Base-by-base conservation (phyloP, 2,329 filamentous ascomycete species). In the Neofusicoccum parvum region DNA sequence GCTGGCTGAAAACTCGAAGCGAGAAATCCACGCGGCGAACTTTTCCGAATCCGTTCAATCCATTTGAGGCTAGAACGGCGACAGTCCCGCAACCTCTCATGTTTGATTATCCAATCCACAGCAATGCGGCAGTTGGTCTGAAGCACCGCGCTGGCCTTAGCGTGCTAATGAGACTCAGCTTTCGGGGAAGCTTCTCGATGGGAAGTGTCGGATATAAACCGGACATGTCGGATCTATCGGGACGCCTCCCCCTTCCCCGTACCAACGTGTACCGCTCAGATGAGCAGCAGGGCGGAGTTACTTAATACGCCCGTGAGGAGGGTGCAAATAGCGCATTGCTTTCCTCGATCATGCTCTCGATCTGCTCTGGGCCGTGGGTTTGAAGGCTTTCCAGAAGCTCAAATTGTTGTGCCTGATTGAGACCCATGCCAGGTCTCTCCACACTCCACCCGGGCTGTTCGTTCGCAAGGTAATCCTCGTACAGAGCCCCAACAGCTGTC, bases 331-430 rank as follows among this genome's bases (percentile, higher is more conserved):
- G 48, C 15, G 53, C 56, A 37, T 62, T 76, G 65, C 76, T 78
- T 41, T 79, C 76, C 64, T 79, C 71, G 32, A 80, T 79, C 76
- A 79, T 79, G 49, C 72, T 71, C 65, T 80, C 75, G 17, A 80
- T 76, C 67, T 78, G 76, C 62, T 74, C 72, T 1, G 74, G 75
- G 23, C 78, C 78, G 58, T 78, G 77, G 49, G 74, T 90, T 76
- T 95, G 91, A 39, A 96, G 83, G 56, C 88, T 88, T 64, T 89
- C 87, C 90, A 96, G 92, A 43, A 96, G 81, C 80, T 96, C 91
- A 68, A 89, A 80, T 77, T 95, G 92, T 77, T 96, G 92, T 72
- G 92, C 87, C 68, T 93, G 90, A 66, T 88, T 94, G 37, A 96
- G 81, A 66, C 83, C 83, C 27, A 72, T 72, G 4, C 72, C 72